phyloP scores from a whole-genome alignment of 495 filamentous ascomycete genomes.

The Lichenothelia convexa region DNA sequence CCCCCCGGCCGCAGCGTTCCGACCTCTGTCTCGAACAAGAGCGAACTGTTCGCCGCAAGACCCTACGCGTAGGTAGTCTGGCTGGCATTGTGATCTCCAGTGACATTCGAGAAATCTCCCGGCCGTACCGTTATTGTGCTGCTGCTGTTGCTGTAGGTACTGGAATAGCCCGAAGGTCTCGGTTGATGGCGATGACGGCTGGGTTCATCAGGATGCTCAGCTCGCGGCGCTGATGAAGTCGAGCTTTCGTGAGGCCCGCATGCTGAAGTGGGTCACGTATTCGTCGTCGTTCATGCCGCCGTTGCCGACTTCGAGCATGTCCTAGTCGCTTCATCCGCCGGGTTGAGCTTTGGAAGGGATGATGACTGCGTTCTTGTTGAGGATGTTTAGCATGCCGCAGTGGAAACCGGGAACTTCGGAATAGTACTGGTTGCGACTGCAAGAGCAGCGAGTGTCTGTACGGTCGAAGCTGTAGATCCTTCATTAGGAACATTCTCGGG shows the following conservation, averaged over 20 bases:
- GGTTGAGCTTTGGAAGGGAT: conserved; percentile 7
- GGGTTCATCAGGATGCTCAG: conserved; percentile 14
- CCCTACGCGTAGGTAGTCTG: too few relatives aligned
- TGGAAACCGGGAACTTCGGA: conserved; percentile 34
- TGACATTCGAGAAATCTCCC: too few relatives aligned
- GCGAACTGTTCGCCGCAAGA: too few relatives aligned
- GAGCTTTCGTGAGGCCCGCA: conserved; percentile 14
- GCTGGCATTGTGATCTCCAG: too few relatives aligned
- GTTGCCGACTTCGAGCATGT: conserved; percentile 21
- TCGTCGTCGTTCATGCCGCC: conserved; percentile 12
- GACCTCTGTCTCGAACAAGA: too few relatives aligned
- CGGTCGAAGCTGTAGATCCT: conserved; percentile 22
- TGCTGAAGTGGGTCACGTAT: conserved; percentile 15
- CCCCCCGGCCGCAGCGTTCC: too few relatives aligned
- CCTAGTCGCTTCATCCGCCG: conserved; percentile 17
- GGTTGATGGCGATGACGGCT: conserved; percentile 22
- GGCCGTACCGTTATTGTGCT: background rate
- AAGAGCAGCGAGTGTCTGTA: conserved; percentile 15
- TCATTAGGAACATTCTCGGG: too few relatives aligned
- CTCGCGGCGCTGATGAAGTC: conserved; percentile 14
- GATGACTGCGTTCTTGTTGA: too few relatives aligned
- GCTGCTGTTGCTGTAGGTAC: background rate
- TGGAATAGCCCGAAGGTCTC: too few relatives aligned
- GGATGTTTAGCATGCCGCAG: conserved; percentile 29
- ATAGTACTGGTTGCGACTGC: conserved; percentile 22